Evolutionary conservation across 768 basidiomycete species (phyloP), one percentile per base, ranked within the genome.

Genomic region (Boletus reticulatus): DNA sequence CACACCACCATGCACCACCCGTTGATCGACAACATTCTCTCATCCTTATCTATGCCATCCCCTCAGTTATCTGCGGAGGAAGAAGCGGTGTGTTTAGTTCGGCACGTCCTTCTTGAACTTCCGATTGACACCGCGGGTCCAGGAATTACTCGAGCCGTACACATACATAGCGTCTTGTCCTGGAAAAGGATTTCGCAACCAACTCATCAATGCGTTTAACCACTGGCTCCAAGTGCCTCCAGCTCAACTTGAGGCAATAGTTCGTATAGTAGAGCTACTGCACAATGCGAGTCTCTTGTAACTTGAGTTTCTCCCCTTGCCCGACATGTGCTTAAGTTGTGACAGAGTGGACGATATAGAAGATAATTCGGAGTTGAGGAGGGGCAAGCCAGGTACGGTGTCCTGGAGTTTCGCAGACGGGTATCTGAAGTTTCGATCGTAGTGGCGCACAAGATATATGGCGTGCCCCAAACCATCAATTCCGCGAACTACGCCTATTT

Each of bases 401-500:
- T 55, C 27, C 41, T 38, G 45, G 45, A 19, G 32, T 42, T 17
- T 48, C 32, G 32, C 12, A 20, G 22, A n/a, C 4, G 4, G 41
- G n/a, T 42, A 32, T 29, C 22, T 53, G 42, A 50, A 34, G 14
- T 19, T 0, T 19, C 27, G 27, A 17, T 50, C 43, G n/a, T 20
- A 87, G 95, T 94, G n/a, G 86, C 95, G 0, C 95, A 99, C 74
- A 94, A 90, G 78, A 94, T 99, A 61, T 99, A 94, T 64, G 96
- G 96, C 4, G 77, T 97, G 2, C 92, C 96, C 1, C 95, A 98
- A 70, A 96, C 95, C 0, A 94, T 99, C 73, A 99, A 99, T 70
- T 85, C 88, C 4, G 95, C 96, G 2, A 98, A 97, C 72, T 98
- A 98, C 63, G 93, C 94, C 38, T 98, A 96, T 68, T 99, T 98